These are phyloP conservation scores for Entoloma clypeatum DNA, from an alignment of 1,284 basidiomycete genomes.

Conservation along the genomic window DNA sequence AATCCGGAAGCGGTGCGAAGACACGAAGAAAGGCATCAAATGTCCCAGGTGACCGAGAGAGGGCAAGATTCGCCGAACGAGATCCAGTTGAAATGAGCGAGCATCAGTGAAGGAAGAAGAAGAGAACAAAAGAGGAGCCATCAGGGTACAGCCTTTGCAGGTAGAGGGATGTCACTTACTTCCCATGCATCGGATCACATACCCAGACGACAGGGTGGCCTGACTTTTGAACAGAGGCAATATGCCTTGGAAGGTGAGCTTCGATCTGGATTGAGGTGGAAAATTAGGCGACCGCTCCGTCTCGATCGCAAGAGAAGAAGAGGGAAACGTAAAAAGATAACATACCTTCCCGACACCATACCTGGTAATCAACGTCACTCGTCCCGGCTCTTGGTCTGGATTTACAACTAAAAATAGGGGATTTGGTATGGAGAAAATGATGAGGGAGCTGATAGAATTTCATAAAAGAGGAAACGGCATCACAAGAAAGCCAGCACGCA, in stretches of 20 bases:
- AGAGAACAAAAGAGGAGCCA: background rate
- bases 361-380: constrained; percentile 88
- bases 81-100: too few relatives aligned
- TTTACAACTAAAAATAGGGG: constrained; percentile 66
- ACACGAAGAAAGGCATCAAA: too few relatives aligned
- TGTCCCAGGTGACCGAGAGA: too few relatives aligned
- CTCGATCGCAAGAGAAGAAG: constrained; percentile 1
- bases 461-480: constrained; percentile 1
- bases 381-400: constrained; percentile 77
- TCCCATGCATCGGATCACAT: constrained; percentile 98
- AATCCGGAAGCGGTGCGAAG: too few relatives aligned
- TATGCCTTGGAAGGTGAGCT: constrained; percentile 74
- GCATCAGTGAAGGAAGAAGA: constrained; percentile 6
- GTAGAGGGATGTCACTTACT: constrained; percentile 46
- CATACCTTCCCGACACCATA: constrained; percentile 85
- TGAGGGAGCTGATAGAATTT: background rate
- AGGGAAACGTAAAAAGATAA: constrained; percentile 5
- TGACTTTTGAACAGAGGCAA: constrained; percentile 77
- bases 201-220: constrained; percentile 90
- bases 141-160: constrained; percentile 1
- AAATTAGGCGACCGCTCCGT: constrained; percentile 3
- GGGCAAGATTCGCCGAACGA: too few relatives aligned
- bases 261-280: constrained; percentile 54
- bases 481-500: background rate
- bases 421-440: constrained; percentile 8